Evolutionary conservation across 192 early-diverging fungal species (phyloP).

Genomic region (Coemansia asiatica): DNA sequence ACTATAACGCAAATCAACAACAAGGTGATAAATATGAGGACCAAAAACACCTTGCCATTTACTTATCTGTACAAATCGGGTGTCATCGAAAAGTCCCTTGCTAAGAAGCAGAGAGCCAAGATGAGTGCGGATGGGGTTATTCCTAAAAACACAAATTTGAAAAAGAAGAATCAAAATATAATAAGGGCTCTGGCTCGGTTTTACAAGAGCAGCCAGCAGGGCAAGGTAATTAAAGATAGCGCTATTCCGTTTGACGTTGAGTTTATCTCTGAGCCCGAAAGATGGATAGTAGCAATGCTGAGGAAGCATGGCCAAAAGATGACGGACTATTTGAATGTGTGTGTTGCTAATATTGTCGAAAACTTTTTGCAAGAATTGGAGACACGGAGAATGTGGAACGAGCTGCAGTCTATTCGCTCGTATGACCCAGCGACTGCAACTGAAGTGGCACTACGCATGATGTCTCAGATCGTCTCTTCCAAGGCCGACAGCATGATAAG

Average conservation of each 20-base stretch:
- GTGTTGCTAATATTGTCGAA: background rate
- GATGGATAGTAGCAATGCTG: conserved; percentile 1
- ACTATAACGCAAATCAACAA: conserved; percentile 8
- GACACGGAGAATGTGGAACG: background rate
- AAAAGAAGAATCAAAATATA: conserved; percentile 8
- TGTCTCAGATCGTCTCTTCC: conserved; percentile 1
- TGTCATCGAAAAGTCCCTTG: background rate
- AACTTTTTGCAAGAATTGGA: conserved; percentile 3
- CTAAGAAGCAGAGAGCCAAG: background rate
- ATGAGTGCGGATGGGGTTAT: background rate
- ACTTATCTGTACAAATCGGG: conserved; percentile 2
- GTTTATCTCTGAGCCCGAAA: conserved; percentile 4
- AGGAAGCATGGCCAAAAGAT: conserved; percentile 1
- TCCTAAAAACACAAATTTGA: background rate
- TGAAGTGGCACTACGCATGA: conserved; percentile 2
- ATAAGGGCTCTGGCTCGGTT: conserved; percentile 2
- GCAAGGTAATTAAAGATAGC: too few relatives aligned
- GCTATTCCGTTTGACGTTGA: background rate
- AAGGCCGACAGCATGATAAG: background rate
- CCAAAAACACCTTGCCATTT: conserved; percentile 7
- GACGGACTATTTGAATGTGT: background rate
- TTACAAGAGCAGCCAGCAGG: background rate
- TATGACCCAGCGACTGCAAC: background rate
- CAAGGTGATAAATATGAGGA: conserved; percentile 3
- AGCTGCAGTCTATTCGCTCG: background rate